These are phyloP conservation scores for Craspedostauros australis DNA, from an alignment of 108 stramenopile species.

Conservation along the genomic window DNA sequence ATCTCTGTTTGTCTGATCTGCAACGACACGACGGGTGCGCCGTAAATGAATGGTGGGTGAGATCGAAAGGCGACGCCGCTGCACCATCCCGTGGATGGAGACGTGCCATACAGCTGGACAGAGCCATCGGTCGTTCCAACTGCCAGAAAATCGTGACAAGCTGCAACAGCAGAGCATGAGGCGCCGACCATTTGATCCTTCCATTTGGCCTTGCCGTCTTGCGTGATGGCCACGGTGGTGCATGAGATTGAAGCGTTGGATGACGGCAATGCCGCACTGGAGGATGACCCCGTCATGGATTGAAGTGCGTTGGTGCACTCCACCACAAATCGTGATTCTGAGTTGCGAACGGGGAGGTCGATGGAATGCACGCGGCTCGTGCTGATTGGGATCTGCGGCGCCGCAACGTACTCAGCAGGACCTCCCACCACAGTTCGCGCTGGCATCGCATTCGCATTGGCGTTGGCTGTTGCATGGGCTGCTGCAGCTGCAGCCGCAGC, in stretches of 20 bases:
- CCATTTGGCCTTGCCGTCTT: slow-evolving; percentile 43
- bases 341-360: slow-evolving; percentile 32
- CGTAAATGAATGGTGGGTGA: slow-evolving; percentile 67
- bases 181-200: slow-evolving; percentile 64
- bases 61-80: slow-evolving; percentile 61
- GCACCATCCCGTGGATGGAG: slow-evolving; percentile 66
- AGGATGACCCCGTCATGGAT: slow-evolving; percentile 26
- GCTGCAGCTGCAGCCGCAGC: too few species aligned
- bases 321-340: slow-evolving; percentile 30
- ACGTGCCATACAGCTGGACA: slow-evolving; percentile 71
- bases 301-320: slow-evolving; percentile 62
- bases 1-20: slow-evolving; percentile 17
- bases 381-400: slow-evolving; percentile 50
- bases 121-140: slow-evolving; percentile 73
- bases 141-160: slow-evolving; percentile 41
- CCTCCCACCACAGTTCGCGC: too few species aligned
- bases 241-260: slow-evolving; percentile 40
- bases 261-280: slow-evolving; percentile 32
- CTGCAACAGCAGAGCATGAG: slow-evolving; percentile 55
- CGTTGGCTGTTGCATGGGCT: too few species aligned
- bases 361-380: slow-evolving; percentile 53
- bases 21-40: slow-evolving; percentile 49
- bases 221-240: slow-evolving; percentile 55
- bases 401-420: not conserved
- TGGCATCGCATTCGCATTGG: too few species aligned